phyloP scores from a whole-genome alignment of 2,329 filamentous ascomycete genomes.

The Cercospora zeae-maydis region DNA sequence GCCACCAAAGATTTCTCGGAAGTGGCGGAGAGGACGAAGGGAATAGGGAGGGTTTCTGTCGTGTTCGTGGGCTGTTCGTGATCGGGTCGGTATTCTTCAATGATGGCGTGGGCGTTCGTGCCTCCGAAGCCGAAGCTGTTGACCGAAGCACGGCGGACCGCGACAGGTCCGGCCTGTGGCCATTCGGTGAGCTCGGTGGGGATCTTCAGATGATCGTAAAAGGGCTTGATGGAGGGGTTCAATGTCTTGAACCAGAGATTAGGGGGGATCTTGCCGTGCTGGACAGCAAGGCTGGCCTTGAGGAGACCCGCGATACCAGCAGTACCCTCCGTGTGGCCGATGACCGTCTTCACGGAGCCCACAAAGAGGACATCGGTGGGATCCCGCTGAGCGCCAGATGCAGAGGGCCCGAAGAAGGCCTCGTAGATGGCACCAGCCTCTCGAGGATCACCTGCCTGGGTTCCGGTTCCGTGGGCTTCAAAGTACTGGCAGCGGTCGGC shows the following conservation, averaged over 20 bases:
- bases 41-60: neutral
- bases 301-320: constrained; percentile 49
- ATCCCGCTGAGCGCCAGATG: constrained; percentile 5
- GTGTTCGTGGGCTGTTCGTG: neutral
- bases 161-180: neutral
- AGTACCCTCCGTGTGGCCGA: constrained; percentile 52
- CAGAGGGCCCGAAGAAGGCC: neutral
- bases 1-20: neutral
- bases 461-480: constrained; percentile 33
- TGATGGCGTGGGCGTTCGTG: neutral
- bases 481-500: constrained; percentile 21
- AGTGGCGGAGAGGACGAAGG: neutral
- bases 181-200: constrained; percentile 3
- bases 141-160: constrained; percentile 17
- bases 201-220: constrained; percentile 17
- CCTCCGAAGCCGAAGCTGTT: constrained; percentile 26
- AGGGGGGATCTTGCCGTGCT: neutral
- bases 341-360: constrained; percentile 34
- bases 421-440: constrained; percentile 13
- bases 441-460: constrained; percentile 20
- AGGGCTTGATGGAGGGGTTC: constrained; percentile 29
- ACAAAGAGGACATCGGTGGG: constrained; percentile 21
- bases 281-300: constrained; percentile 25
- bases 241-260: constrained; percentile 27
- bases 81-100: neutral